phyloP scores from a whole-genome alignment of 2,329 filamentous ascomycete genomes.

The Geosmithia flava region DNA sequence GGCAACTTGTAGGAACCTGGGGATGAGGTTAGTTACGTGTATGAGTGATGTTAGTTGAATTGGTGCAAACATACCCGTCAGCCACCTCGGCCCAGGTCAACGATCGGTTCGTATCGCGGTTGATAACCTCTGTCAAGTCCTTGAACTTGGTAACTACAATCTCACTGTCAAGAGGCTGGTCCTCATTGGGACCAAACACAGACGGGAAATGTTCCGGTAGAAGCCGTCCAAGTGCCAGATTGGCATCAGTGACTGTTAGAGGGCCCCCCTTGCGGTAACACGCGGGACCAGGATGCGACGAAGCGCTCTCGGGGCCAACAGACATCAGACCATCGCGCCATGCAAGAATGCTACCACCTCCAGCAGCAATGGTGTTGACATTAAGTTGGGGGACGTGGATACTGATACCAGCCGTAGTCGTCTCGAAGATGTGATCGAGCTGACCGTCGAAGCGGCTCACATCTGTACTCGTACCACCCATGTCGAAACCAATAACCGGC shows the following conservation, averaged over 20 bases:
- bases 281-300: constrained; percentile 58
- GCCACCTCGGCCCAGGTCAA: background rate
- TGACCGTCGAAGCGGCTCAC: constrained; percentile 58
- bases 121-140: constrained; percentile 19
- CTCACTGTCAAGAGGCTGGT: constrained; percentile 32
- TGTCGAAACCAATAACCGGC: constrained; percentile 13
- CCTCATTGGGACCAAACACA: constrained; percentile 83
- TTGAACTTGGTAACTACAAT: constrained; percentile 25
- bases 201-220: constrained; percentile 59
- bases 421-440: constrained; percentile 63
- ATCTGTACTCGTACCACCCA: constrained; percentile 56
- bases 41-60: background rate
- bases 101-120: constrained; percentile 9
- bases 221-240: constrained; percentile 51
- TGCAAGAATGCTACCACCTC: constrained; percentile 41
- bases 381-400: constrained; percentile 38
- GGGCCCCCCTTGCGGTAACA: constrained; percentile 61
- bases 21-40: constrained; percentile 5
- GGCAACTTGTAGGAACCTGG: constrained; percentile 57
- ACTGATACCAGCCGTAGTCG: constrained; percentile 42
- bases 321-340: constrained; percentile 61
- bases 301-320: constrained; percentile 60
- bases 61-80: background rate
- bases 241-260: constrained; percentile 61
- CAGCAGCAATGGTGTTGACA: constrained; percentile 53